A percentile compares a stretch with the other conserved stretches of the same genome.
Conservation (phyloP, 2,329 filamentous ascomycete species). For the Byssothecium circinans region DNA sequence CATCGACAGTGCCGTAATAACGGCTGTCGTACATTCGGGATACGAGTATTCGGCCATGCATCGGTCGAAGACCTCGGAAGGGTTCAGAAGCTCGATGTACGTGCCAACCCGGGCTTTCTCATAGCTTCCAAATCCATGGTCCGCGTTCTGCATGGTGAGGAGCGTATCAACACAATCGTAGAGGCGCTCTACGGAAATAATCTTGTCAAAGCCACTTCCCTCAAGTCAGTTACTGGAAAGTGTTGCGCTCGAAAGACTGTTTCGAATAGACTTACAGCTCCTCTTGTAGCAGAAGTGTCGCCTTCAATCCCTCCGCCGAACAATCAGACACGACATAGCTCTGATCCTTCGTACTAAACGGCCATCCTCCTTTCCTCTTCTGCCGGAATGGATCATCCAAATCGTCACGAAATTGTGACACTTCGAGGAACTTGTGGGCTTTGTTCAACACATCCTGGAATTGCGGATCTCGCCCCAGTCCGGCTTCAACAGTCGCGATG, state of each 20-base stretch:
- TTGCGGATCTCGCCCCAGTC: constrained; percentile 71
- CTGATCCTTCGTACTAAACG: constrained; percentile 88
- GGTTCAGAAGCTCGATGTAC: too few relatives aligned
- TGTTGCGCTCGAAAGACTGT: background rate
- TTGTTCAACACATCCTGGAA: constrained; percentile 82
- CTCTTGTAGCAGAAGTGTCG: constrained; percentile 81
- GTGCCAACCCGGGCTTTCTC: too few relatives aligned
- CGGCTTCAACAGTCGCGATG: too few relatives aligned
- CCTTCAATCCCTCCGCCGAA: constrained; percentile 85
- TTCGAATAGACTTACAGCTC: constrained; percentile 49
- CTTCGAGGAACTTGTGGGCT: constrained; percentile 81
- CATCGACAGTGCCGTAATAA: constrained; percentile 80
- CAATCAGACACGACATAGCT: constrained; percentile 96
- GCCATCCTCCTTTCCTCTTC: constrained; percentile 89
- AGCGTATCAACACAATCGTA: constrained; percentile 86
- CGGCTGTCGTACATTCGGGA: constrained; percentile 94
- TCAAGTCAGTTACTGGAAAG: background rate
- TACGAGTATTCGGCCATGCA: constrained; percentile 98
- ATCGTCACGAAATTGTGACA: constrained; percentile 82
- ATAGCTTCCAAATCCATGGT: constrained; percentile 89
- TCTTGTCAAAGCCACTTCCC: constrained; percentile 60
- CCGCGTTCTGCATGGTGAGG: constrained; percentile 83
- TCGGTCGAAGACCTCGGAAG: too few relatives aligned
- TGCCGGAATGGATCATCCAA: constrained; percentile 84
- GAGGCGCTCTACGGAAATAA: constrained; percentile 77